Evolutionary conservation across 805 yeast genomes (phyloP), one percentile per base, ranked within the genome.

Genomic region (Ogataea pini): DNA sequence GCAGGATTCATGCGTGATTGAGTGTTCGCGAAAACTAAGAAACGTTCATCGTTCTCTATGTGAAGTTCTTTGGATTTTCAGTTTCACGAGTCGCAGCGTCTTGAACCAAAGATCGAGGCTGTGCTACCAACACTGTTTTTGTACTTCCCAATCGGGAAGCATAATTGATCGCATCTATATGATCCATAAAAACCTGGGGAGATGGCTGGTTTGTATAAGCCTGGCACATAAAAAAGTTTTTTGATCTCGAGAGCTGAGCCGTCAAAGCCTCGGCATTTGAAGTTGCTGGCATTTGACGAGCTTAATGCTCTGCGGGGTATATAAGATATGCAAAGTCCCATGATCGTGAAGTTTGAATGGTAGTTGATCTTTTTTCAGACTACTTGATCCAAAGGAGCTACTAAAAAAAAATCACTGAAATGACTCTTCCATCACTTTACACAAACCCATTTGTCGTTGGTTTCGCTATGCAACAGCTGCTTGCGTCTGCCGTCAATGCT

Each of bases 201-300:
- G 49, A 48, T 49, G 59, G 55, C 57, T 55, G 55, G 55, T 46
- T 47, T 50, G 20, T 44, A 33, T 19, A 45, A 36, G 49, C 42
- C 49, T 33, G 33, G 52, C 8, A 8, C 25, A 22, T 22, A 12
- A 17, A 29, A 16, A 19, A 9, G 31, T 28, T 28, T 28, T 8
- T 7, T 10, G 6, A 13, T 4, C 31, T 28, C 10, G 16, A 12
- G 27, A 6, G 14, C 22, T 36, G 40, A 36, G 18, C 29, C 20
- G 8, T 36, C 40, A 19, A 36, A 36, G 40, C 41, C 41, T 13
- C 32, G 41, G 31, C 19, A 18, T 17, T 33, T 33, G 36, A 14
- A 4, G 4, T 7, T 17, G 20, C 12, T 33, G 36, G 24, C 24
- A 9, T n/a, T 34, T 18, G 37, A 17, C 37, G 17, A 6, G 10